These are phyloP conservation scores for Paramecium tetraurelia DNA, from an alignment of 73 alveolate genomes.

Conservation along the genomic window DNA sequence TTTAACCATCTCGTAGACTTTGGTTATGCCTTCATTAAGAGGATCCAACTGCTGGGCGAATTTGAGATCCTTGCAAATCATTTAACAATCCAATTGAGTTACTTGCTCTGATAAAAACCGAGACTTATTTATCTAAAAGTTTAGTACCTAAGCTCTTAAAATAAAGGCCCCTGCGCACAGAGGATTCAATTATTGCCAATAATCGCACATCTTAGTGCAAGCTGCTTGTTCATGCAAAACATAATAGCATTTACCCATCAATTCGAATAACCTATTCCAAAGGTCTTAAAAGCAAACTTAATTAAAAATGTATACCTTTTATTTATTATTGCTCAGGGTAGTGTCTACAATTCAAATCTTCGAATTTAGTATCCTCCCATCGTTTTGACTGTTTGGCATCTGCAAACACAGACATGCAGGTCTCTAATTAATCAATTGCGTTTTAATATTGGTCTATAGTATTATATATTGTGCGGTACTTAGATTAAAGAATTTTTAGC, in stretches of 20 bases:
- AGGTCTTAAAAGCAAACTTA: not conserved
- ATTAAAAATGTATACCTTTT: not conserved
- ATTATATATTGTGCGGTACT: not conserved
- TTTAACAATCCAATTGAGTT: not conserved
- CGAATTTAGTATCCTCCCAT: conserved; percentile 19
- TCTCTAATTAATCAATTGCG: not conserved
- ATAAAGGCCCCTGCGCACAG: not conserved
- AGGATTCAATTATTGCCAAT: not conserved
- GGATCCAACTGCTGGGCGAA: not conserved
- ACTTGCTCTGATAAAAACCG: not conserved
- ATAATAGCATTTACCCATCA: not conserved
- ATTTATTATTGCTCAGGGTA: not conserved
- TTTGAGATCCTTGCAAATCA: not conserved
- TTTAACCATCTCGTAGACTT: not conserved
- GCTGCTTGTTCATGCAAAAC: not conserved
- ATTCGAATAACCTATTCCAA: not conserved
- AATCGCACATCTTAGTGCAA: conserved; percentile 31
- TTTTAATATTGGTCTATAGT: not conserved
- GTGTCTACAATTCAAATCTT: not conserved
- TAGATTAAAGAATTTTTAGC: not conserved
- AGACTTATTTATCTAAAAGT: not conserved
- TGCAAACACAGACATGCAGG: not conserved
- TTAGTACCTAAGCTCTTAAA: not conserved
- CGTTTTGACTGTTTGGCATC: not conserved
- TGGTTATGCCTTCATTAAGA: not conserved